A percentile compares a stretch with the other conserved stretches of the same genome.
Conservation (phyloP, 129 eudicot species). For the Kitagawia praeruptora region DNA sequence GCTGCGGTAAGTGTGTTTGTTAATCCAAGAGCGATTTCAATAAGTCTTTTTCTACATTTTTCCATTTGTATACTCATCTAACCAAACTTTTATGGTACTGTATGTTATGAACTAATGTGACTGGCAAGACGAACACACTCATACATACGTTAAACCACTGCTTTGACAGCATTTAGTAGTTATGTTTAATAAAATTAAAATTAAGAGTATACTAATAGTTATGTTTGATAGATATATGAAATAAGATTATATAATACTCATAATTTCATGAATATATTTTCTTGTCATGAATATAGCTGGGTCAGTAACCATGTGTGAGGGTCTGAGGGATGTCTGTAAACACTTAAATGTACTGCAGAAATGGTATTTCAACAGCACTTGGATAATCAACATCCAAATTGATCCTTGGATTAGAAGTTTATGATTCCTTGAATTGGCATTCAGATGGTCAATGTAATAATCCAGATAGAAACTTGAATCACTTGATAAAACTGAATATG, state of each 20-base stretch:
- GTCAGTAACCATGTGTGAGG: not conserved
- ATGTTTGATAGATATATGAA: not conserved
- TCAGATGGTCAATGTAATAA: not conserved
- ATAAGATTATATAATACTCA: not conserved
- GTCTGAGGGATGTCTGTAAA: not conserved
- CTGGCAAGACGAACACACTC: not conserved
- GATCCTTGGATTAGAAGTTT: not conserved
- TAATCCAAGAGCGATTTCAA: not conserved
- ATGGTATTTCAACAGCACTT: not conserved
- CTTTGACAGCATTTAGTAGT: not conserved
- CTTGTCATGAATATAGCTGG: not conserved
- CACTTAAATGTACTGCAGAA: not conserved
- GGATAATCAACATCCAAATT: not conserved
- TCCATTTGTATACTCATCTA: not conserved
- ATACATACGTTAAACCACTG: not conserved
- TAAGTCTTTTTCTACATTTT: not conserved
- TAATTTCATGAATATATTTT: not conserved
- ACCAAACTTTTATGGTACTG: not conserved
- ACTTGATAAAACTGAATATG: not conserved
- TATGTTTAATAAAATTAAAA: not conserved
- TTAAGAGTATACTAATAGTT: not conserved
- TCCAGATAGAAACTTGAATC: no score
- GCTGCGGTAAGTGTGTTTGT: conserved; percentile 62
- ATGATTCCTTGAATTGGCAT: not conserved
- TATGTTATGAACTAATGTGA: not conserved